A percentile compares a stretch with the other conserved stretches of the same genome.
Conservation (phyloP, 129 eudicot species). For the Pseudognaphalium luteoalbum region DNA sequence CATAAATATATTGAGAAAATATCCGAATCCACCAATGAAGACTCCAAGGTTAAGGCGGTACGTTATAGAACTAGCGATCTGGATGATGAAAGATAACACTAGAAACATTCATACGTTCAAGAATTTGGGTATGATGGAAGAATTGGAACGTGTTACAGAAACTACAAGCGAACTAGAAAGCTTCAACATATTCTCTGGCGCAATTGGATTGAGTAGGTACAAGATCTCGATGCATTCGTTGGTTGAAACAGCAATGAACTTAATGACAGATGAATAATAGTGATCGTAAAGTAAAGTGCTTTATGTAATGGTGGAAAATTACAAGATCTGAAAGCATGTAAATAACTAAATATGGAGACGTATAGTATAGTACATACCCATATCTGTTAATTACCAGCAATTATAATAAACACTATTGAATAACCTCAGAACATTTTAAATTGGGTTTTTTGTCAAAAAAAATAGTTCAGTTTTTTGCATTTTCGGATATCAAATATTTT, state of each 20-base stretch:
- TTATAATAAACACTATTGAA: too few species aligned
- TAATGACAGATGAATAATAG: constrained; percentile 39
- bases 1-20: constrained; percentile 47
- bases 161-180: constrained; percentile 86
- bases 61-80: constrained; percentile 64
- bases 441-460: too few species aligned
- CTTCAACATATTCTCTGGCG: constrained; percentile 84
- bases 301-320: constrained; percentile 13
- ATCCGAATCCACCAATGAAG: constrained; percentile 53
- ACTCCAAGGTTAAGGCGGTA: constrained; percentile 79
- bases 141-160: constrained; percentile 68
- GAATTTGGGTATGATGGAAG: constrained; percentile 56
- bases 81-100: constrained; percentile 78
- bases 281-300: neutral
- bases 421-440: too few species aligned
- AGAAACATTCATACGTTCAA: constrained; percentile 47
- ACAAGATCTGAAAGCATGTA: constrained; percentile 26
- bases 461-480: too few species aligned
- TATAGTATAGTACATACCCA: neutral
- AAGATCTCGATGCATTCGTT: constrained; percentile 63
- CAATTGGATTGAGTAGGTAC: constrained; percentile 78
- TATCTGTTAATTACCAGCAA: neutral
- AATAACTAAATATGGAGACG: neutral
- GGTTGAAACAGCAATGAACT: constrained; percentile 61
- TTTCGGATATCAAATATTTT: too few species aligned